Evolutionary conservation across 1,284 basidiomycete species (phyloP), one percentile per base, ranked within the genome.

Genomic region (Ustilago curta): DNA sequence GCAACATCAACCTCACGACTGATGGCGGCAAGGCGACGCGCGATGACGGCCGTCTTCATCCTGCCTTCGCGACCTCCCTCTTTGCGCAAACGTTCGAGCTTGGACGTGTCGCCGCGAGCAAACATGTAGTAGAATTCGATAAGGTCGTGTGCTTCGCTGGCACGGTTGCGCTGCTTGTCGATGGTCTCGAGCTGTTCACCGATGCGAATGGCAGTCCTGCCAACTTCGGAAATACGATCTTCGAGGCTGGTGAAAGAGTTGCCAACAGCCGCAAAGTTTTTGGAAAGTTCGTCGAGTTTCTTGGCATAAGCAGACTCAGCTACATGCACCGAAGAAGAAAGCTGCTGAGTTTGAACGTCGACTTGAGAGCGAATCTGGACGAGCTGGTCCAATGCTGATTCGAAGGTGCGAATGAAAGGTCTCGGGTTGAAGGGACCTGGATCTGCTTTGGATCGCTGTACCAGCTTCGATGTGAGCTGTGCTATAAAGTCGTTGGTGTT

Each of bases 51-150:
- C 44, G 96, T 91, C 83, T 95, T 92, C 40, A 91, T 89, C 66
- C 96, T 87, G 0, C 96, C 97, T 31, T 93, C 92, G 27, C 88
- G 80, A 0, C 87, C 87, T 59, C 81, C 87, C 92, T 87, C 93
- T 79, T 96, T 96, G 79, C 92, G 89, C 75, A 97, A 87, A 19
- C 89, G 87, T 79, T 96, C 94, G 48, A 97, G 86, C 50, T 90
- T 89, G 4, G 89, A 87, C 0, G 92, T 92, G 70, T 98, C 93
- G 7, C 91, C 93, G 65, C 91, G 91, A 3, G 93, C 91, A 81
- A 98, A 92, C 70, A 95, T 92, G 78, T 95, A 93, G 85, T 98
- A 98, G 86, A 93, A 96, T 70, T 94, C 91, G 59, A 99, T 92
- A n/a, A 99, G 87, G 82, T 98, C 92, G 77, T 95, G 92, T 0